Evolutionary conservation across 2,329 filamentous ascomycete species (phyloP), one percentile per base, ranked within the genome.

Genomic region (Xylaria sp.): DNA sequence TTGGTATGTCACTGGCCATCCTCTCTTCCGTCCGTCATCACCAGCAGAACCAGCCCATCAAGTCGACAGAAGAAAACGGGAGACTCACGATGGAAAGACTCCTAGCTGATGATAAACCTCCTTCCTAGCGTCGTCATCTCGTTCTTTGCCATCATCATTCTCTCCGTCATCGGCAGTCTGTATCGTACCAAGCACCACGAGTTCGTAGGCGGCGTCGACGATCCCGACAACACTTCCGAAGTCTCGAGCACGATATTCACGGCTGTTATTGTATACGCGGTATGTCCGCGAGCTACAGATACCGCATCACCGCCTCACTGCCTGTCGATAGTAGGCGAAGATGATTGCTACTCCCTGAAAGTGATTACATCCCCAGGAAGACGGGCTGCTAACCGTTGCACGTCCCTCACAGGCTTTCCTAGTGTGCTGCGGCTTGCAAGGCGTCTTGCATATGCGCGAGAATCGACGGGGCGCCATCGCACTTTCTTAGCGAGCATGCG

Each of bases 391-490:
- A 50, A 69, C 48, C 15, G 39, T n/a, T 25, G 28, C 9, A 50
- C 46, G 31, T 58, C 28, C 39, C 48, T 37, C 25, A 6, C 25
- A 97, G 94, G 90, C 87, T 20, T 98, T 98, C 86, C 88, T 98
- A 66, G 86, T 97, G 60, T 98, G 97, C 84, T 98, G 95, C 82
- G 92, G 91, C 67, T 89, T 94, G 74, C 95, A 98, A 81, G 95
- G 94, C 72, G 89, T 92, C 78, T 87, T 98, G 70, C 94, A 98
- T 82, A 83, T 93, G 76, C 91, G 94, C 81, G 91, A 94, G 81
- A 94, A 89, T 82, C 88, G 92, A 81, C 87, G 92, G 79, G 94
- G 94, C 73, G 92, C 93, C 71, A 97, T 97, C 83, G 89, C 92
- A 69, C 85, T 97, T 87, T 81, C 81, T 62, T 25, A 65, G 59